Evolutionary conservation across 352 stramenopile species (phyloP).

Genomic region (Aphanomyces euteiches): DNA sequence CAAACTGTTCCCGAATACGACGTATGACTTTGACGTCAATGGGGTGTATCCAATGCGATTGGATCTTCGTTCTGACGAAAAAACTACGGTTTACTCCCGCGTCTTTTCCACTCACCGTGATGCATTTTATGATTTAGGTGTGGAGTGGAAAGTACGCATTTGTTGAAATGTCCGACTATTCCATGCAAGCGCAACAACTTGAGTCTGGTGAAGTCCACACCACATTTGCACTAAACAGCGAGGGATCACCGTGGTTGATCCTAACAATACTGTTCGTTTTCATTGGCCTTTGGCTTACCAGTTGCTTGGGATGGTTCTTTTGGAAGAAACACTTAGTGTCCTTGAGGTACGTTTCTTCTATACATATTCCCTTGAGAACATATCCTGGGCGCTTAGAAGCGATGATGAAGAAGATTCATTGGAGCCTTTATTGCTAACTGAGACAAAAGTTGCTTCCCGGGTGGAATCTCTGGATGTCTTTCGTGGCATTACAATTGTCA

Average conservation of each 20-base stretch:
- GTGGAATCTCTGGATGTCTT: slow-evolving; percentile 58
- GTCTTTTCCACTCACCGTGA: not conserved
- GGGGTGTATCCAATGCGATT: slow-evolving; percentile 22
- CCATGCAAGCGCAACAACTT: slow-evolving; percentile 25
- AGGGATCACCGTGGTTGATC: not conserved
- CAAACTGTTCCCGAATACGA: slow-evolving; percentile 4
- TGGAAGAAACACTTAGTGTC: slow-evolving; percentile 15
- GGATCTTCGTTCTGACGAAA: not conserved
- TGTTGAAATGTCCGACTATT: not conserved
- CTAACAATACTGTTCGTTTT: slow-evolving; percentile 9
- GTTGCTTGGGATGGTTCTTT: slow-evolving; percentile 14
- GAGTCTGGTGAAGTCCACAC: slow-evolving; percentile 17
- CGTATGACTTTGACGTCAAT: slow-evolving; percentile 14
- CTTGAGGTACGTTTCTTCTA: slow-evolving; percentile 2
- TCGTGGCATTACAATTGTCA: slow-evolving; percentile 63
- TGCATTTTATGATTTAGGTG: not conserved
- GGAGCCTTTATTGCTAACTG: not conserved
- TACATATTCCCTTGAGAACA: not conserved
- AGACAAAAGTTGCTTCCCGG: slow-evolving; percentile 26
- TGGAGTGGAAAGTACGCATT: slow-evolving; percentile 4
- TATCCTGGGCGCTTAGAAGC: not conserved
- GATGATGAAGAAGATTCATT: slow-evolving; percentile 13
- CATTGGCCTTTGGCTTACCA: slow-evolving; percentile 1
- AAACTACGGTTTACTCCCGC: not conserved
- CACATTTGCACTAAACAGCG: slow-evolving; percentile 1